These are phyloP conservation scores for Populus tomentosa DNA, from an alignment of 441 rosid species.

Conservation along the genomic window DNA sequence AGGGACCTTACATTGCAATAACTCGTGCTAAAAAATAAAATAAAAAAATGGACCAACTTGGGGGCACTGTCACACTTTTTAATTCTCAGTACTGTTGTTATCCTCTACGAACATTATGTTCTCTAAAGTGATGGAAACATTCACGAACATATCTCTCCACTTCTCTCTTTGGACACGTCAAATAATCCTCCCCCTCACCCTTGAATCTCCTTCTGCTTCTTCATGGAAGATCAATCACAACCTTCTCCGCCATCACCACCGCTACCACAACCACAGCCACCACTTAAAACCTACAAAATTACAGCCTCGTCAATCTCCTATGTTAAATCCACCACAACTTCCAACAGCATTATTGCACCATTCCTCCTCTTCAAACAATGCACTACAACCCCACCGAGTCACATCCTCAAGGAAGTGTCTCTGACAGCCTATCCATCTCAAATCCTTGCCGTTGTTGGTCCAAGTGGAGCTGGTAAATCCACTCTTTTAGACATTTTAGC, in stretches of 20 bases:
- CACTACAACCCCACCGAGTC: constrained; percentile 37
- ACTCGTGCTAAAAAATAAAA: too few relatives aligned
- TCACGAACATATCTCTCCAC: constrained; percentile 10
- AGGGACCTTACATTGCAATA: too few relatives aligned
- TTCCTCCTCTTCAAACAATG: constrained; percentile 31
- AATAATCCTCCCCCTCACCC: constrained; percentile 5
- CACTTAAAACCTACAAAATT: constrained; percentile 41
- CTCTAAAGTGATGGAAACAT: neutral
- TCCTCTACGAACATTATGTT: neutral
- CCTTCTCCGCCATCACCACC: neutral
- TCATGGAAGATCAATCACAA: constrained; percentile 41
- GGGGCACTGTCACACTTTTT: neutral
- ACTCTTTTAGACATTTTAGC: constrained; percentile 89
- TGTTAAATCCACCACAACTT: constrained; percentile 31
- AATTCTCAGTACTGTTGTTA: neutral
- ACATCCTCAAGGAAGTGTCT: constrained; percentile 62
- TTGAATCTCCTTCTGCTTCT: constrained; percentile 9
- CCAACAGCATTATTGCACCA: constrained; percentile 17
- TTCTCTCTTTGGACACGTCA: constrained; percentile 6
- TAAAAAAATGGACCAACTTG: too few relatives aligned
- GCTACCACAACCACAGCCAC: constrained; percentile 20
- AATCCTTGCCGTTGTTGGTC: constrained; percentile 93
- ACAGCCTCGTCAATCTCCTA: constrained; percentile 68
- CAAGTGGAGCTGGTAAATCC: constrained; percentile 91
- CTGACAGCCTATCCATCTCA: constrained; percentile 73